phyloP scores from a whole-genome alignment of 495 filamentous ascomycete genomes.

The Achaetomiella virescens region DNA sequence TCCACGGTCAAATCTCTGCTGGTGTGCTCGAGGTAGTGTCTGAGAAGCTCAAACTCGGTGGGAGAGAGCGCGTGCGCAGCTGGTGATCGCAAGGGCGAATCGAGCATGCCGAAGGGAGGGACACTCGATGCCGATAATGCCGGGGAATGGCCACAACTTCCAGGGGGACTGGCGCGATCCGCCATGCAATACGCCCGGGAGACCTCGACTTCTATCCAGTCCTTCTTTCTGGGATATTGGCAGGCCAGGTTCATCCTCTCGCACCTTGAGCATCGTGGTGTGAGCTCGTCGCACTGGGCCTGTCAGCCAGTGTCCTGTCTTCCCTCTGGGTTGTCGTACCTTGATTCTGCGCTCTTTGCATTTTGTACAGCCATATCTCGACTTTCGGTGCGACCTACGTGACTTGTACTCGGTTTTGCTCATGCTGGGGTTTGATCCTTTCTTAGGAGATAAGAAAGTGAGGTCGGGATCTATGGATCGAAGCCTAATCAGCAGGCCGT shows the following conservation, averaged over 20 bases:
- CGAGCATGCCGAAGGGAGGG: neutral
- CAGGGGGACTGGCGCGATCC: neutral
- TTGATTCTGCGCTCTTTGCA: conserved; percentile 28
- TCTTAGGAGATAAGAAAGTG: neutral
- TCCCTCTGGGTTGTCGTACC: conserved; percentile 12
- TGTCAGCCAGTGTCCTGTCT: no score
- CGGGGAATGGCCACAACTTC: conserved; percentile 1
- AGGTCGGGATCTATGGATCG: no score
- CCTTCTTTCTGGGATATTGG: conserved; percentile 15
- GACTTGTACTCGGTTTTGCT: conserved; percentile 11
- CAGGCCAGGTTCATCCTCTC: conserved; percentile 24
- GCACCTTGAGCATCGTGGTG: conserved; percentile 22
- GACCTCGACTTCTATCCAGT: neutral
- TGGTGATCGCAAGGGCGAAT: conserved; percentile 9
- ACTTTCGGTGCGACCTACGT: conserved; percentile 25
- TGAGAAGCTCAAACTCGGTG: conserved; percentile 32
- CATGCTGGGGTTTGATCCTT: neutral
- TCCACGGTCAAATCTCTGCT: conserved; percentile 33
- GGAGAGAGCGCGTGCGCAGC: conserved; percentile 20
- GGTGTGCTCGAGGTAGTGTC: conserved; percentile 40
- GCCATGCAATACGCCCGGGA: neutral
- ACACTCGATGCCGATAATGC: neutral
- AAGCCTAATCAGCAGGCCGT: no score
- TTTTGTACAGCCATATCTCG: conserved; percentile 23
- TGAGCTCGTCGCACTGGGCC: conserved; percentile 23